Conservation (phyloP, 768 basidiomycete species). For the Lactarius sp. region DNA sequence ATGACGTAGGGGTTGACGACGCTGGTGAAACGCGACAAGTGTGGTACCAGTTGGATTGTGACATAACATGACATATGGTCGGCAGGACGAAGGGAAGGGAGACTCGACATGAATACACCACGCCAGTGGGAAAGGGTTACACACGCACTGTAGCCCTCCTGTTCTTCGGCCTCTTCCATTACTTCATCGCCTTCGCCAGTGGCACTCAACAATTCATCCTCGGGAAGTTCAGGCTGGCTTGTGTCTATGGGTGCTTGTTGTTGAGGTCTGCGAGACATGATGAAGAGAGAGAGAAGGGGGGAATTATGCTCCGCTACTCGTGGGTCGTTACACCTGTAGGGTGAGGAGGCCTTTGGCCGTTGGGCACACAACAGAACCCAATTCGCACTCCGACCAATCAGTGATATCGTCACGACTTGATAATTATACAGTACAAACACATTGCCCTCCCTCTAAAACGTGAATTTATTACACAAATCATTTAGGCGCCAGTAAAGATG, state of each 20-base stretch:
- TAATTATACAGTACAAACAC: background rate
- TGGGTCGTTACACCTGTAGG: background rate
- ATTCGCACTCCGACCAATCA: conserved; percentile 24
- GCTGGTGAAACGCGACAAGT: conserved; percentile 40
- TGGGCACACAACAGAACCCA: background rate
- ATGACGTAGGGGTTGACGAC: conserved; percentile 86
- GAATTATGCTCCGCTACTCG: background rate
- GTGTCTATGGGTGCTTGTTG: conserved; percentile 36
- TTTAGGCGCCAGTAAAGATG: conserved; percentile 34
- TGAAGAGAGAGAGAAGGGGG: background rate
- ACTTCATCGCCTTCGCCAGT: conserved; percentile 65
- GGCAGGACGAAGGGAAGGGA: conserved; percentile 1
- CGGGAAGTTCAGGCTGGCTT: conserved; percentile 49
- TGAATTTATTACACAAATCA: no score
- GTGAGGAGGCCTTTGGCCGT: background rate
- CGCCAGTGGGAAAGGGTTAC: conserved; percentile 12
- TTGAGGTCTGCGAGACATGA: conserved; percentile 37
- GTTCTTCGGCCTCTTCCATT: conserved; percentile 67
- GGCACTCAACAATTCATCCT: conserved; percentile 59
- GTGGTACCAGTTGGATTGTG: conserved; percentile 1
- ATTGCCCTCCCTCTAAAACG: background rate
- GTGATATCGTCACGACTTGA: background rate
- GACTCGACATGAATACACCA: conserved; percentile 14
- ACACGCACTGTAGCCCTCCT: conserved; percentile 74
- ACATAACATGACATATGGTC: background rate